Evolutionary conservation across 768 basidiomycete genomes (phyloP).

Genomic region (Naganishia kalamii): DNA sequence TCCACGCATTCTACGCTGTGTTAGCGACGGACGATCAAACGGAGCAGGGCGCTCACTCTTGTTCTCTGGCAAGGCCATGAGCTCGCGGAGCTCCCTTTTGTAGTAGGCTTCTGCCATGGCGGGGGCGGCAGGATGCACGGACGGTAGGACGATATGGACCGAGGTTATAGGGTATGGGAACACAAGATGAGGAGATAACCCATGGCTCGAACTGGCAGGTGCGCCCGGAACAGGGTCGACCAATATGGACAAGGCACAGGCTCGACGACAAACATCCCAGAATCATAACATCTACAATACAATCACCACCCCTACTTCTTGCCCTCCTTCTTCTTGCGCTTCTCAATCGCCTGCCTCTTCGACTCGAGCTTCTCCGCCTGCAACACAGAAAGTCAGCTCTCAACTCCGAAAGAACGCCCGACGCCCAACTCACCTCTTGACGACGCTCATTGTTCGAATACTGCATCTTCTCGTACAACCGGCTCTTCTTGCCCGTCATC

Average conservation of each 20-base stretch:
- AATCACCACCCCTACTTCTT: constrained; percentile 29
- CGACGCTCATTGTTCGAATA: constrained; percentile 70
- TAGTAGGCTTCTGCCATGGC: constrained; percentile 59
- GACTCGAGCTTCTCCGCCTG: constrained; percentile 61
- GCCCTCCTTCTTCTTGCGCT: constrained; percentile 52
- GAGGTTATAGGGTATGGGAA: not conserved
- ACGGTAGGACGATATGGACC: not conserved
- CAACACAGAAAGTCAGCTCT: constrained; percentile 24
- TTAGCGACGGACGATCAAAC: constrained; percentile 24
- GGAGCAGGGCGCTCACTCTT: constrained; percentile 47
- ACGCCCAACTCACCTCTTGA: constrained; percentile 60
- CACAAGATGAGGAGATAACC: not conserved
- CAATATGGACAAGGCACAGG: too few relatives aligned
- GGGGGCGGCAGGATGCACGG: not conserved
- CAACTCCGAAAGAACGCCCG: not conserved
- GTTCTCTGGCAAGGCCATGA: constrained; percentile 70
- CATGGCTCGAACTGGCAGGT: too few relatives aligned
- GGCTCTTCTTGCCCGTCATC: constrained; percentile 91
- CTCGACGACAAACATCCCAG: too few relatives aligned
- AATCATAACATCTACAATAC: not conserved
- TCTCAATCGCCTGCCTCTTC: constrained; percentile 56
- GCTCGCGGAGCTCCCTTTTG: constrained; percentile 66
- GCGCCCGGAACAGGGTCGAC: too few relatives aligned
- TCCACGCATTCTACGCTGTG: constrained; percentile 58
- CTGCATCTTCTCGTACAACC: constrained; percentile 90